A percentile compares a stretch with the other conserved stretches of the same genome.
phyloP scores from a whole-genome alignment of 208 protist species.

The Leishmania amazonensis region DNA sequence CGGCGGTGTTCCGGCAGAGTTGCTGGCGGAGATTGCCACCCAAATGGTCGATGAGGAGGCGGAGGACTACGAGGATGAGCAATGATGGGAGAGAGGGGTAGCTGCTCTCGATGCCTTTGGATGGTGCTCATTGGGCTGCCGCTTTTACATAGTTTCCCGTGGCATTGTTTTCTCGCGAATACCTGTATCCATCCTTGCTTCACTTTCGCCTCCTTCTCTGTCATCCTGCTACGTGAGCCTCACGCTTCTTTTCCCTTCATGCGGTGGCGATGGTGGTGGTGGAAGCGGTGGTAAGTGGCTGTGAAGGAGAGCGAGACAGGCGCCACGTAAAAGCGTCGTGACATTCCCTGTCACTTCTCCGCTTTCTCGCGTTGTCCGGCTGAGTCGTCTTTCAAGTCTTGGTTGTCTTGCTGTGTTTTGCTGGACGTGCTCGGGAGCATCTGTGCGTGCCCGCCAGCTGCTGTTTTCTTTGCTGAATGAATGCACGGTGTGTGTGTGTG shows the following conservation, averaged over 20 bases:
- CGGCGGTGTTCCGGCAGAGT: constrained; percentile 55
- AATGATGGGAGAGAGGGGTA: constrained; percentile 1
- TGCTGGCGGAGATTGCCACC: constrained; percentile 40
- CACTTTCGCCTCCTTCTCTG: not conserved
- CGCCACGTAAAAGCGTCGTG: not conserved
- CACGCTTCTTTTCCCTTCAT: not conserved
- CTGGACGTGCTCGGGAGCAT: not conserved
- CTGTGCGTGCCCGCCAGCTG: not conserved
- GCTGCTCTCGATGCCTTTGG: not conserved
- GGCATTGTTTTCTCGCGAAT: not conserved
- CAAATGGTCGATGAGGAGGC: constrained; percentile 30
- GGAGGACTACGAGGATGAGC: constrained; percentile 30
- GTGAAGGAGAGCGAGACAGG: not conserved
- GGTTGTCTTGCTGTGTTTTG: not conserved
- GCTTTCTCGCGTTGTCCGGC: not conserved
- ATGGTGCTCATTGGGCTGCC: not conserved
- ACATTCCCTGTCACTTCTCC: not conserved
- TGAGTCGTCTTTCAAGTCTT: not conserved
- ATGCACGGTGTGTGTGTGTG: not conserved
- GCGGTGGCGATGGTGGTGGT: not conserved
- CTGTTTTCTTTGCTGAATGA: not conserved
- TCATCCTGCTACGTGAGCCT: not conserved
- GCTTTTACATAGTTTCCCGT: not conserved
- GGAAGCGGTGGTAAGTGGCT: not conserved
- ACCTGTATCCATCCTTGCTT: not conserved